Evolutionary conservation across 345 rosid genomes (phyloP).

Genomic region (Cardamine chenopodiifolia): DNA sequence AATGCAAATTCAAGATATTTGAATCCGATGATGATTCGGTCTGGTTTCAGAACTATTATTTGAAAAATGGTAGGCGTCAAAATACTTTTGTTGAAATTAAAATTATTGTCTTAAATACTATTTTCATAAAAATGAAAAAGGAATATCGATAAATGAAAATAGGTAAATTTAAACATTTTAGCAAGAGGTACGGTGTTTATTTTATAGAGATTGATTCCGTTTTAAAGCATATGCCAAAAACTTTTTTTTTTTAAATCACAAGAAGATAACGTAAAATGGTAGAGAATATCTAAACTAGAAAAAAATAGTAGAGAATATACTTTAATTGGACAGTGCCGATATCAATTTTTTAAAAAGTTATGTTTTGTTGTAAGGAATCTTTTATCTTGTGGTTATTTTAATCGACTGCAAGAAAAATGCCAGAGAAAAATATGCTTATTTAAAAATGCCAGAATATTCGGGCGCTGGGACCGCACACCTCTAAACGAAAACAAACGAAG

Average conservation of each 20-base stretch:
- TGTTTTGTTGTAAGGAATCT: slow-evolving; percentile 2
- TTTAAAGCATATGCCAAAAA: neutral
- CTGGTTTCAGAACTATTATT: neutral
- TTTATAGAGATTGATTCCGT: neutral
- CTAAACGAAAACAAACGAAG: slow-evolving; percentile 21
- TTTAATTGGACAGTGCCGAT: slow-evolving; percentile 8
- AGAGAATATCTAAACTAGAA: slow-evolving; percentile 15
- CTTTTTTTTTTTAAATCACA: neutral
- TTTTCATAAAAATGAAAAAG: neutral
- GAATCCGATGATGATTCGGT: neutral
- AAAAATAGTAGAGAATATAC: slow-evolving; percentile 22
- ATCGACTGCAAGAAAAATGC: slow-evolving; percentile 19
- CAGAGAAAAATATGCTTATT: slow-evolving; percentile 11
- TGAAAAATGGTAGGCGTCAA: neutral
- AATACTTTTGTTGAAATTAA: neutral
- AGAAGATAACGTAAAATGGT: slow-evolving; percentile 9
- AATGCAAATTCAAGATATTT: neutral
- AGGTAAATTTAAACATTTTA: neutral
- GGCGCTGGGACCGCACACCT: slow-evolving; percentile 26
- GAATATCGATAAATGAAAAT: no score
- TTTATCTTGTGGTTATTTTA: slow-evolving; percentile 7
- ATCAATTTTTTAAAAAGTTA: neutral
- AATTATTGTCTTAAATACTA: no score
- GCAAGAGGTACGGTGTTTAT: neutral
- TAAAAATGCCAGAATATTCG: slow-evolving; percentile 23